These are phyloP conservation scores for Actinomortierella wolfii DNA, from an alignment of 371 early-diverging fungal genomes.

Conservation along the genomic window DNA sequence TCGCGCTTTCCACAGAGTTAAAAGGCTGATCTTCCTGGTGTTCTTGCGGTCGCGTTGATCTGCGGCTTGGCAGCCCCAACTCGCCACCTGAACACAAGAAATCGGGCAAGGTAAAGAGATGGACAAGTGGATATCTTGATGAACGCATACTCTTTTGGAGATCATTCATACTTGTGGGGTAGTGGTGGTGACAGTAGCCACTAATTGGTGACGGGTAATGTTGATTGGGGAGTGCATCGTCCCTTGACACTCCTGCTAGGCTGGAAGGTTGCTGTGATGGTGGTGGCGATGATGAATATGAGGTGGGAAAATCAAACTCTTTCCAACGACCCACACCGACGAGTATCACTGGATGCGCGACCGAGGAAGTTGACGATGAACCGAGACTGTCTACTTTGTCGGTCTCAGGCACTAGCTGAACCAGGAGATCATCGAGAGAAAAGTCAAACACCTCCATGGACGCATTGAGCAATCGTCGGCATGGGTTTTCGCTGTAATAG, in stretches of 20 bases:
- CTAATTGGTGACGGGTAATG: no score
- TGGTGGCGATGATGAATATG: no score
- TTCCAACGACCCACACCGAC: no score
- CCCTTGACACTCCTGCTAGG: no score
- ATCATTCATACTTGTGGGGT: constrained; percentile 6
- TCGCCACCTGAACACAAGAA: constrained; percentile 8
- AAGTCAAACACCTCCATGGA: constrained; percentile 20
- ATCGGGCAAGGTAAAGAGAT: constrained; percentile 26
- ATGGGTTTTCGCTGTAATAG: neutral
- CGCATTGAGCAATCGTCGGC: neutral
- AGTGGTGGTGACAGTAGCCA: no score
- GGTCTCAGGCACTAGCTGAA: neutral
- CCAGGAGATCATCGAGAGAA: constrained; percentile 27
- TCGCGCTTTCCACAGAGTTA: constrained; percentile 13
- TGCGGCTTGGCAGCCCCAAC: neutral
- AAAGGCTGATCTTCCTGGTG: no score
- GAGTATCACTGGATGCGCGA: no score
- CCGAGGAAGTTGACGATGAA: no score
- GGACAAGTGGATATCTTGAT: constrained; percentile 26
- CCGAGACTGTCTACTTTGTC: no score
- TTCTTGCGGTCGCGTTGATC: neutral
- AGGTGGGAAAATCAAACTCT: no score
- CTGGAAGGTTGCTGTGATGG: no score
- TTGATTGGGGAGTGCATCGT: no score
- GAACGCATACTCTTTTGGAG: constrained; percentile 10